A percentile compares a stretch with the other conserved stretches of the same genome.
phyloP scores from a whole-genome alignment of 768 basidiomycete species.

The Xanthoconium stramineum region DNA sequence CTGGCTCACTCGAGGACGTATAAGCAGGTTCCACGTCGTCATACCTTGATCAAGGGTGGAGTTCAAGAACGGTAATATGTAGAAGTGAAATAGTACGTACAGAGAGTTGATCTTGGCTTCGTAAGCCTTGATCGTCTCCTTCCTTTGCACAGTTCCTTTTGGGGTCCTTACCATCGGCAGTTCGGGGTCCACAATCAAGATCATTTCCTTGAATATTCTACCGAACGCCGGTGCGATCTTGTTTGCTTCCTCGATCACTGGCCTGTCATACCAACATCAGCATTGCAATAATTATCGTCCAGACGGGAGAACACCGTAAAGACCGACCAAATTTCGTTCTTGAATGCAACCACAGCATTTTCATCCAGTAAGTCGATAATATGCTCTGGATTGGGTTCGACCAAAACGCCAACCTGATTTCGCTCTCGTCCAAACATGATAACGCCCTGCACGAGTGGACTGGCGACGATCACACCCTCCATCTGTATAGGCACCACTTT shows the following conservation, averaged over 20 bases:
- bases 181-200: slow-evolving; percentile 35
- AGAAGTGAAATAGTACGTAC: neutral
- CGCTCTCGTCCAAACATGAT: slow-evolving; percentile 33
- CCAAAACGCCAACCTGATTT: slow-evolving; percentile 28
- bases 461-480: slow-evolving; percentile 16
- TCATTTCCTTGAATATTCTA: slow-evolving; percentile 50
- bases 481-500: slow-evolving; percentile 33
- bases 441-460: slow-evolving; percentile 16
- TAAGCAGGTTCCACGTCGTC: neutral
- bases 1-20: neutral
- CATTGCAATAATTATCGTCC: neutral
- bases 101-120: slow-evolving; percentile 21
- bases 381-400: slow-evolving; percentile 24
- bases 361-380: slow-evolving; percentile 8
- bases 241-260: slow-evolving; percentile 41
- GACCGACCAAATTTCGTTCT: slow-evolving; percentile 21
- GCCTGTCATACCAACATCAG: slow-evolving; percentile 21
- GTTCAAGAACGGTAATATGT: neutral
- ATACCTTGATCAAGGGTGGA: neutral
- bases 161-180: slow-evolving; percentile 41
- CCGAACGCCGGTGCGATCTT: slow-evolving; percentile 35
- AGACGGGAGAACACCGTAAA: neutral
- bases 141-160: slow-evolving; percentile 26
- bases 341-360: slow-evolving; percentile 6
- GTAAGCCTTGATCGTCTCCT: slow-evolving; percentile 21